Base-by-base conservation (phyloP, 2,329 filamentous ascomycete species). In the Tothia fuscella region DNA sequence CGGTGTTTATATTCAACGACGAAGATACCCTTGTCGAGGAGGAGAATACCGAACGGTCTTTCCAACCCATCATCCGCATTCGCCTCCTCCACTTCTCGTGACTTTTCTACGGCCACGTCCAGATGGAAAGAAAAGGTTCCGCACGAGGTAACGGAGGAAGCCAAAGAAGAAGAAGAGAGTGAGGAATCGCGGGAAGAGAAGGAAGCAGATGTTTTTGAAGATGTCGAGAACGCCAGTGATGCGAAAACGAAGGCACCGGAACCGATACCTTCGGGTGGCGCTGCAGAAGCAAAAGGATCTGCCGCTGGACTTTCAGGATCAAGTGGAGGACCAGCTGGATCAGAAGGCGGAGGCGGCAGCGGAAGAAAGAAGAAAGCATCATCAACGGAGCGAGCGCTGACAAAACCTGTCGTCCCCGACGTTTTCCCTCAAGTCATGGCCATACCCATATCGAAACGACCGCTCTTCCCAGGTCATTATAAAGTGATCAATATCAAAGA, bases 401-500 rank as follows among this genome's bases (percentile, higher is more conserved):
- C 86, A 53, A 96, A 96, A 64, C 83, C 87, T 2, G 76, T 81
- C 3, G 82, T 96, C 12, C 91, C 91, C 12, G 91, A 98, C 47
- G 80, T 95, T 32, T 98, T 98, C 59, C 91, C 91, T 3, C 91
- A 96, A 59, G 88, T 98, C 42, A 85, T 98, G 73, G 89, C 89
- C 2, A 93, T 98, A 43, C 91, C 91, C 6, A 95, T 98, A 53
- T 83, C 86, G 21, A 87, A 93, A 60, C 75, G 91, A 41, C 91
- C 91, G 9, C 68, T 98, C 10, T 98, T 96, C 63, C 91, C 91
- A 1, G 91, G 91, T 1, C 98, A 96, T 63, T 98, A 98, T 68
- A 98, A 98, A 64, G 89, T 91, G 7, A 91, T 98, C 51, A 98
- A 89, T 3, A 93, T 98, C 51, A 81, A 85, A 57, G 87, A 98